Percentiles rank a stretch among this genome's conserved stretches.
Evolutionary conservation across 805 yeast species (phyloP).

Genomic region (Monosporozyma yasuniensis): DNA sequence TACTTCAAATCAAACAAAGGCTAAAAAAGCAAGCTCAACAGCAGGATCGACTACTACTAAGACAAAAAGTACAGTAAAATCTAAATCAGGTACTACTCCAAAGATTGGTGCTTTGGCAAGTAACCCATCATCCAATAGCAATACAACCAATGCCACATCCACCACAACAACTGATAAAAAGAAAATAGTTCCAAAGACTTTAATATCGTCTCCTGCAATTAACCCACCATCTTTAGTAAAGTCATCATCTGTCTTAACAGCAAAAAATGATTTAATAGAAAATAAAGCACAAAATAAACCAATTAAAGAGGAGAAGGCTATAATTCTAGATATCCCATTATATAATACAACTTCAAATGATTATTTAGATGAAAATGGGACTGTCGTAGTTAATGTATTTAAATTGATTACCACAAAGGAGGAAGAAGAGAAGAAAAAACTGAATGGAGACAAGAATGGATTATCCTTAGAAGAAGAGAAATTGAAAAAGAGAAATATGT

Average conservation of each 20-base stretch:
- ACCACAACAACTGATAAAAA: neutral
- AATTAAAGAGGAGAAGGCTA: conserved; percentile 6
- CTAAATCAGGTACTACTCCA: neutral
- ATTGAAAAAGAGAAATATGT: conserved; percentile 6
- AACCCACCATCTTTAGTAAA: conserved; percentile 17
- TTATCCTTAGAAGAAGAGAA: neutral
- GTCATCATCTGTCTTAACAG: neutral
- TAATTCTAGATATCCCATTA: conserved; percentile 26
- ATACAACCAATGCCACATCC: neutral
- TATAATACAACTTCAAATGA: conserved; percentile 19
- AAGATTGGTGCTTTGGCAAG: neutral
- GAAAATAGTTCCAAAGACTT: conserved; percentile 12
- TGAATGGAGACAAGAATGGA: conserved; percentile 6
- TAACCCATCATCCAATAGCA: neutral
- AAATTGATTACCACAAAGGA: conserved; percentile 7
- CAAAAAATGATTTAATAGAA: neutral
- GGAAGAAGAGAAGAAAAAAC: conserved; percentile 13
- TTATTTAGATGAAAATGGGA: conserved; percentile 30
- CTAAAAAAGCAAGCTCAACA: neutral
- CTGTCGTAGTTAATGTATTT: conserved; percentile 25
- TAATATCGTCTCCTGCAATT: conserved; percentile 17
- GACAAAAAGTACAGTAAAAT: conserved; percentile 9
- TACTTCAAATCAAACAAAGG: neutral
- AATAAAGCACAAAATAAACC: neutral
- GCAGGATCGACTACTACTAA: neutral